These are phyloP conservation scores for Nicotiana sylvestris DNA, from an alignment of 257 asterid genomes.

Conservation along the genomic window DNA sequence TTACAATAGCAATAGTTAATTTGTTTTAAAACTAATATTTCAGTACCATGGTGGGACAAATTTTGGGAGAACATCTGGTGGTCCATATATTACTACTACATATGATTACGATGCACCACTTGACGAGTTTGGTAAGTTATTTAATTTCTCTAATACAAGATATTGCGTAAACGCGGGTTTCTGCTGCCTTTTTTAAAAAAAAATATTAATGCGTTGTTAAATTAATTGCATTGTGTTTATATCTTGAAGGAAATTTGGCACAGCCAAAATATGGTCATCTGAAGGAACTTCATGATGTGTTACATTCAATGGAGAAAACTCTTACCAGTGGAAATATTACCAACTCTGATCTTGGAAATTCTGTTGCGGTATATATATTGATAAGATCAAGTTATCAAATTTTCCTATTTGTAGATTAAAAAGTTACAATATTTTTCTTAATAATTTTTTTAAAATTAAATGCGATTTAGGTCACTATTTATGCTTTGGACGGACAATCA, in stretches of 20 bases:
- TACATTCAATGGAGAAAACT: slow-evolving; percentile 50
- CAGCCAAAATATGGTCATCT: slow-evolving; percentile 83
- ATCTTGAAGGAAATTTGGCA: slow-evolving; percentile 35
- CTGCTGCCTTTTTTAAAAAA: no score
- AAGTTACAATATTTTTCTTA: neutral
- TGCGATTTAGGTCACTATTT: slow-evolving; percentile 37
- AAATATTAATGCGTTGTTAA: neutral
- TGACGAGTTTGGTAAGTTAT: slow-evolving; percentile 52
- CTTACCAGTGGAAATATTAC: slow-evolving; percentile 54
- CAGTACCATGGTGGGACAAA: slow-evolving; percentile 90
- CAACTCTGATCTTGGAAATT: slow-evolving; percentile 31
- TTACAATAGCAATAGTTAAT: neutral
- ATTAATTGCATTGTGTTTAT: neutral
- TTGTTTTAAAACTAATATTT: neutral
- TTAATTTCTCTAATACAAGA: neutral
- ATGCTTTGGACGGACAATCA: slow-evolving; percentile 25
- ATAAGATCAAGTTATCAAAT: no score
- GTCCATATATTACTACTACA: slow-evolving; percentile 72
- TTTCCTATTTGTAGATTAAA: neutral
- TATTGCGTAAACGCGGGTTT: no score
- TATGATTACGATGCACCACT: slow-evolving; percentile 83
- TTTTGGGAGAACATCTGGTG: slow-evolving; percentile 73
- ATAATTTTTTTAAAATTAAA: neutral
- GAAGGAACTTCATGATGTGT: slow-evolving; percentile 61
- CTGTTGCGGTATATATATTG: slow-evolving; percentile 34